Conservation (phyloP, 192 early-diverging fungal genomes). For the Allomyces macrogynus region DNA sequence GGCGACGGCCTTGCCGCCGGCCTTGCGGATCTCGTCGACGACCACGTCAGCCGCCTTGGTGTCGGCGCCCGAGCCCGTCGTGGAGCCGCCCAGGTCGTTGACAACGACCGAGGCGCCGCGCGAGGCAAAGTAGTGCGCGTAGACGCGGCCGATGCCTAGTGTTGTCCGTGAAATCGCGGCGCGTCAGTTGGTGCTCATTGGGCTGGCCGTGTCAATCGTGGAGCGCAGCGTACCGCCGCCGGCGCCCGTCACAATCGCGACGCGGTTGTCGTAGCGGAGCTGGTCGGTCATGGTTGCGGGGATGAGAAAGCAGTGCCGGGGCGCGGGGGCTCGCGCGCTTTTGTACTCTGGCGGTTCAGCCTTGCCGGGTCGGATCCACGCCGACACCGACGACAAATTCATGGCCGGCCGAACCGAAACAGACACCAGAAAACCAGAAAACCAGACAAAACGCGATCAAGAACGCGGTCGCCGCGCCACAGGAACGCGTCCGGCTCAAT, state of each 20-base stretch:
- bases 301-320: background rate
- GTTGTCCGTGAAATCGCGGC: conserved; percentile 16
- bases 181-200: background rate
- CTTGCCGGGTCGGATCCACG: too few relatives aligned
- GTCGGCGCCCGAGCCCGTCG: conserved; percentile 53
- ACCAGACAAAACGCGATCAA: too few relatives aligned
- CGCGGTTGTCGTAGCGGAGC: conserved; percentile 58
- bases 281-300: conserved; percentile 1
- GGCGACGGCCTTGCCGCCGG: conserved; percentile 83
- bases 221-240: conserved; percentile 75
- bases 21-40: conserved; percentile 62
- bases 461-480: too few relatives aligned
- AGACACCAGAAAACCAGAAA: too few relatives aligned
- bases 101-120: conserved; percentile 88
- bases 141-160: conserved; percentile 56
- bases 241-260: conserved; percentile 88
- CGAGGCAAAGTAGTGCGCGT: conserved; percentile 74
- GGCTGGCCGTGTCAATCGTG: too few relatives aligned
- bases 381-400: too few relatives aligned
- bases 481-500: too few relatives aligned
- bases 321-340: too few relatives aligned
- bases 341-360: too few relatives aligned
- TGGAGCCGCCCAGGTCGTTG: conserved; percentile 75
- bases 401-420: too few relatives aligned
- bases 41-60: conserved; percentile 76